phyloP scores from a whole-genome alignment of 495 filamentous ascomycete genomes.

The Massariosphaeria phaeospora region DNA sequence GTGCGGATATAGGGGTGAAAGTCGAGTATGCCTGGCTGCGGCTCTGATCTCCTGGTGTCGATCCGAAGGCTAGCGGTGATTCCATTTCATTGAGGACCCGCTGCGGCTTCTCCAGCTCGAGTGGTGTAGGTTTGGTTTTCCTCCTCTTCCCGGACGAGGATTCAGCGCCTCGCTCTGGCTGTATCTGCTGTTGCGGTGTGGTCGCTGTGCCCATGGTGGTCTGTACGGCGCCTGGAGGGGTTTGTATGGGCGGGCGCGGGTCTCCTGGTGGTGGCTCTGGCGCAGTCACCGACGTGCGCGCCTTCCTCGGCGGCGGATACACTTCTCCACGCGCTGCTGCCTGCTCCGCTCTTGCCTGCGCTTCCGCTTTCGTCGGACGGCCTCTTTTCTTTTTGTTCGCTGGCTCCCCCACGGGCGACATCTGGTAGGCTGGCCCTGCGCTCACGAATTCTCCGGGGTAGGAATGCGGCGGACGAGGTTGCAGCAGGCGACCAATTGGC shows the following conservation, averaged over 20 bases:
- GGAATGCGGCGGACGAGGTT: slow-evolving; percentile 33
- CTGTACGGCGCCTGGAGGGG: slow-evolving; percentile 17
- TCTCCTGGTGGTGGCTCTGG: slow-evolving; percentile 16
- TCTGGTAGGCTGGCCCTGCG: slow-evolving; percentile 25
- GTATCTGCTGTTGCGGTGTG: slow-evolving; percentile 14
- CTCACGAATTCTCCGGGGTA: slow-evolving; percentile 22
- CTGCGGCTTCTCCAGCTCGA: slow-evolving; percentile 27
- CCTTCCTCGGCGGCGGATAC: slow-evolving; percentile 27
- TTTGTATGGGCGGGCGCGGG: slow-evolving; percentile 7
- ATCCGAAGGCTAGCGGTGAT: slow-evolving; percentile 24
- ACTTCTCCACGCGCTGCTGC: slow-evolving; percentile 28
- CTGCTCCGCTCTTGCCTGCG: slow-evolving; percentile 32
- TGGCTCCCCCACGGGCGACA: slow-evolving; percentile 31
- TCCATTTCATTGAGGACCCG: slow-evolving; percentile 17
- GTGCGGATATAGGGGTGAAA: slow-evolving; percentile 30
- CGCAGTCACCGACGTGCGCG: slow-evolving; percentile 12
- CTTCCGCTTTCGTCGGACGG: slow-evolving; percentile 41
- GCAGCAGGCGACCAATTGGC: slow-evolving; percentile 33
- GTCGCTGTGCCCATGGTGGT: background rate
- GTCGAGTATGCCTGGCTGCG: slow-evolving; percentile 25
- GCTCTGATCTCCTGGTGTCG: slow-evolving; percentile 9
- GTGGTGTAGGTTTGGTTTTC: slow-evolving; percentile 24
- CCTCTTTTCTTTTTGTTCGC: slow-evolving; percentile 52
- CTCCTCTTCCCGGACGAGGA: slow-evolving; percentile 32
- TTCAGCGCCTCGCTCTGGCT: slow-evolving; percentile 19